A percentile compares a stretch with the other conserved stretches of the same genome.
Conservation (phyloP, 805 yeast genomes). For the Wickerhamomyces pijperi region DNA sequence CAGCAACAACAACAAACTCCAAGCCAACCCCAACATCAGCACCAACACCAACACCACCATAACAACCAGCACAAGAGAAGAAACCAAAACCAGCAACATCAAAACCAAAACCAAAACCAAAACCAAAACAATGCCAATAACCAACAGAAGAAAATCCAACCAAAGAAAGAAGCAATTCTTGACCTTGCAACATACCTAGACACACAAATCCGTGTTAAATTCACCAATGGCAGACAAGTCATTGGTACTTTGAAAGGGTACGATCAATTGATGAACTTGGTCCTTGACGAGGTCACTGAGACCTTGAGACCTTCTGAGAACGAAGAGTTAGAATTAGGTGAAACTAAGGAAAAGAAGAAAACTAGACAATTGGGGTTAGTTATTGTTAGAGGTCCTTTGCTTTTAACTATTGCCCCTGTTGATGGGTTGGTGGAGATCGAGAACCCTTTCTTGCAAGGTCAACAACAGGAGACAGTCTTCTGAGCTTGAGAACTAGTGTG, state of each 20-base stretch:
- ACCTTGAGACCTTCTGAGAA: constrained; percentile 53
- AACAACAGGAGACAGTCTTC: background rate
- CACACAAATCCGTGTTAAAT: constrained; percentile 60
- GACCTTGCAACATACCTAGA: constrained; percentile 72
- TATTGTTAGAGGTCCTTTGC: constrained; percentile 76
- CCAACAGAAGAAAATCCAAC: constrained; percentile 42
- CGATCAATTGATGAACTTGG: constrained; percentile 73
- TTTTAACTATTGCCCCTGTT: constrained; percentile 60
- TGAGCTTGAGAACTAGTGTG: background rate
- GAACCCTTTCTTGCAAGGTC: constrained; percentile 42
- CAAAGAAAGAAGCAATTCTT: constrained; percentile 83
- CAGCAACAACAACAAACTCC: constrained; percentile 1
- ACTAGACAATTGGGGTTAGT: constrained; percentile 67
- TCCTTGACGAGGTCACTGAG: constrained; percentile 62
- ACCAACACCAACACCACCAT: constrained; percentile 9
- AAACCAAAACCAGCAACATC: constrained; percentile 10
- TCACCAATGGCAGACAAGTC: constrained; percentile 74
- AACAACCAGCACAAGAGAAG: constrained; percentile 9
- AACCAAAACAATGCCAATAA: constrained; percentile 10
- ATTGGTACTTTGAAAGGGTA: constrained; percentile 51
- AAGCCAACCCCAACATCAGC: constrained; percentile 8
- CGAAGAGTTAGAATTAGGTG: constrained; percentile 23
- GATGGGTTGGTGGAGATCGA: constrained; percentile 62
- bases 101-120: constrained; percentile 9
- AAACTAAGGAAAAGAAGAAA: constrained; percentile 31